phyloP scores from a whole-genome alignment of 2,329 filamentous ascomycete species.

The Tolypocladium tropicale region DNA sequence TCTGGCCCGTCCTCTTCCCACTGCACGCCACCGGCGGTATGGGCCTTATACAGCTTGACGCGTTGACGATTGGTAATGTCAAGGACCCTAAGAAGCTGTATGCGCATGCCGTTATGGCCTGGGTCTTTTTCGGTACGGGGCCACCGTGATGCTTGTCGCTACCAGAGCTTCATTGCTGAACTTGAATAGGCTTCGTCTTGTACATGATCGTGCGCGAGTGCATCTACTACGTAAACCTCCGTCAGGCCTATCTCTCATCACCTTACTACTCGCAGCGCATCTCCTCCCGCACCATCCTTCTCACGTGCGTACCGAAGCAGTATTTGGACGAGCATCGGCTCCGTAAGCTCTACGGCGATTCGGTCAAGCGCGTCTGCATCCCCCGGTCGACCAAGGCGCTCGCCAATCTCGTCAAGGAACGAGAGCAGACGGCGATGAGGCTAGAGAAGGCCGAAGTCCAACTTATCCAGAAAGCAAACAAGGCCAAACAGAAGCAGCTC shows the following conservation, averaged over 20 bases:
- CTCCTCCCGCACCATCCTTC: slow-evolving; percentile 82
- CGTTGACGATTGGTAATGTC: slow-evolving; percentile 73
- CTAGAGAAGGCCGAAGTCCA: slow-evolving; percentile 82
- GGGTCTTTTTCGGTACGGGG: slow-evolving; percentile 57
- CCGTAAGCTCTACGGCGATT: slow-evolving; percentile 69
- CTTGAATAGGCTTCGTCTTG: slow-evolving; percentile 66
- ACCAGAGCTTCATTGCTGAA: neutral
- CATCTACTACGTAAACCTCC: slow-evolving; percentile 85
- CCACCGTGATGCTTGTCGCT: neutral
- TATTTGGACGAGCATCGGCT: slow-evolving; percentile 72
- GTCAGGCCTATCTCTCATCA: slow-evolving; percentile 84
- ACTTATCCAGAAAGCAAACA: slow-evolving; percentile 71
- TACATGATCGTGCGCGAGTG: slow-evolving; percentile 80
- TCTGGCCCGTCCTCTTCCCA: slow-evolving; percentile 79
- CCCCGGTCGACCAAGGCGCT: slow-evolving; percentile 67
- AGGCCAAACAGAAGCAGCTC: slow-evolving; percentile 49
- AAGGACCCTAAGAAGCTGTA: slow-evolving; percentile 53
- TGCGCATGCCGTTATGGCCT: slow-evolving; percentile 71
- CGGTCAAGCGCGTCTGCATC: slow-evolving; percentile 79
- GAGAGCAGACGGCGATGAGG: slow-evolving; percentile 69
- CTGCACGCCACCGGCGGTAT: slow-evolving; percentile 76
- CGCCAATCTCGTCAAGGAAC: slow-evolving; percentile 69
- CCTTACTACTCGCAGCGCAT: slow-evolving; percentile 76
- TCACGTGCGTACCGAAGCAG: slow-evolving; percentile 69
- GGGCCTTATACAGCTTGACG: slow-evolving; percentile 55